Base-by-base conservation (phyloP, 306 rosid species). In the Acacia melanoxylon region DNA sequence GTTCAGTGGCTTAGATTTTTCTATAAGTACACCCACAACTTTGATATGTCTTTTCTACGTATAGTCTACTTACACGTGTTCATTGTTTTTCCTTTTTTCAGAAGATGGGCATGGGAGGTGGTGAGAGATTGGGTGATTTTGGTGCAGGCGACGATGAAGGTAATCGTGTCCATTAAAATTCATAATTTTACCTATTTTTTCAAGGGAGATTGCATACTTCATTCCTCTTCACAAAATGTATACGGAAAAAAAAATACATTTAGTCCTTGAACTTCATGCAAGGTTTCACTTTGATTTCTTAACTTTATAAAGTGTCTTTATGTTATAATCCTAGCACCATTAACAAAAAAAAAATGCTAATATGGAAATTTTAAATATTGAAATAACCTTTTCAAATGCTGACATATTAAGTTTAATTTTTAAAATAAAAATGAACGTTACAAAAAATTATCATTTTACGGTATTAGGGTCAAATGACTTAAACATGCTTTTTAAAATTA, bases 1-100 rank as follows among this genome's bases (percentile, higher is more conserved):
- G 88, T 84, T 68, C 1, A 81, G 88, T 0, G 86, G 79, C 86
- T 24, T 91, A 0, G 94, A 91, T 75, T 83, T 93, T 44, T 91
- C 95, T 52, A 95, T 91, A 78, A 84, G 92, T 83, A 65, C 27
- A 49, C 27, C 59, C 6, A 35, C n/a, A 42, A 51, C 22, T 52
- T 86, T 14, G 46, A 4, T 46, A 12, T 24, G n/a, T 27, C 31
- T 24, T 76, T 51, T 27, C 45, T 56, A 63, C 33, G 27, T 45
- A 65, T 65, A 35, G 54, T 8, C 29, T 66, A 9, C 16, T 80
- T n/a, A 51, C 46, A 19, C 27, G 3, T 42, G 54, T 42, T 27
- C 75, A 33, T 45, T 37, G 25, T 44, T 19, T 29, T 4, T 59
- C 10, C 0, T 2, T 10, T 10, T 27, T 69, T 37, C 87, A 87